These are phyloP conservation scores for Fusarium nurragi DNA, from an alignment of 2,329 filamentous ascomycete genomes.

Conservation along the genomic window DNA sequence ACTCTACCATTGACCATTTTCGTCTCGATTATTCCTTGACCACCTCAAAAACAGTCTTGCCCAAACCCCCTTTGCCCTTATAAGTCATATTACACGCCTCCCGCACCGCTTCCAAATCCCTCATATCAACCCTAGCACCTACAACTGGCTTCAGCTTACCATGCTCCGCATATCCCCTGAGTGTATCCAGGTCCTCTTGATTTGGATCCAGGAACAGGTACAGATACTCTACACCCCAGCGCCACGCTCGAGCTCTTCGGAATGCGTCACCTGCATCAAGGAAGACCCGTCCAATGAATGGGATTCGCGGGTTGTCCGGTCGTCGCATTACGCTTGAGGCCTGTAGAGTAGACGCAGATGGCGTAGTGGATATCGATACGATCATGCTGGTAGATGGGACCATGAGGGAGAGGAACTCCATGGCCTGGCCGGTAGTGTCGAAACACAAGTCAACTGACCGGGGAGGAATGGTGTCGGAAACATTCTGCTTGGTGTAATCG, in stretches of 20 bases:
- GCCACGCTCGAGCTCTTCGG: background rate
- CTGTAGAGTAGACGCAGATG: background rate
- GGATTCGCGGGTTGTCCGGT: background rate
- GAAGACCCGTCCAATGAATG: fast-evolving
- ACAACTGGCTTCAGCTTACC: background rate
- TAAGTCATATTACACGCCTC: background rate
- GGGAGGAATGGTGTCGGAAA: fast-evolving
- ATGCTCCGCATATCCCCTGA: background rate
- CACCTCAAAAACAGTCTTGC: background rate
- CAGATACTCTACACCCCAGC: background rate
- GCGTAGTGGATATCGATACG: background rate
- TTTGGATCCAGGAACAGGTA: background rate
- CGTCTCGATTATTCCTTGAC: background rate
- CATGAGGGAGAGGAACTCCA: background rate
- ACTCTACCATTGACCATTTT: fast-evolving
- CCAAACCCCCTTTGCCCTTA: fast-evolving
- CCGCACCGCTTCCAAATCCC: too few species aligned
- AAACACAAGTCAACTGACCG: background rate
- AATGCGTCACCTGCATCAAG: background rate
- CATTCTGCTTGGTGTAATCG: background rate
- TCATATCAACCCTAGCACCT: background rate
- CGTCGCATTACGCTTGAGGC: background rate
- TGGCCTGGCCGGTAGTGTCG: background rate
- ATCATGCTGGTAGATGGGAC: background rate
- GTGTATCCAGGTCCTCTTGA: background rate